phyloP scores from a whole-genome alignment of 2,329 filamentous ascomycete genomes.

The Claviceps maximensis region DNA sequence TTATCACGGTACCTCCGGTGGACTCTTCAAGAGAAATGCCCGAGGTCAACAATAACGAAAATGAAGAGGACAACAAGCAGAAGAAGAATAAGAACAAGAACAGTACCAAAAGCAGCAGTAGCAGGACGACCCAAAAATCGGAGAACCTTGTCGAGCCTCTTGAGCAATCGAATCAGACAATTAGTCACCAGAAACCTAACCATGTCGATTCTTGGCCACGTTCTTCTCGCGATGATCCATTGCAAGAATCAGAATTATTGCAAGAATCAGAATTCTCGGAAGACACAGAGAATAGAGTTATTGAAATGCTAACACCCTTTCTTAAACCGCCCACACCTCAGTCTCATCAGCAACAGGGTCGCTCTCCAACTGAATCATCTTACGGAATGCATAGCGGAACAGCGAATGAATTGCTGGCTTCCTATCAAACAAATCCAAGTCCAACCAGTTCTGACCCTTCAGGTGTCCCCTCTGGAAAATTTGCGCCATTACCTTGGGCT shows the following conservation, averaged over 20 bases:
- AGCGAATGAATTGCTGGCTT: conserved; percentile 36
- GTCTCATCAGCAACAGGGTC: conserved; percentile 16
- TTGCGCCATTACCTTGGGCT: conserved; percentile 34
- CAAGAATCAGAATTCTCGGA: conserved; percentile 11
- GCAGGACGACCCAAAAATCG: not conserved
- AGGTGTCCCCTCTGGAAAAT: conserved; percentile 18
- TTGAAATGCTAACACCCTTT: conserved; percentile 36
- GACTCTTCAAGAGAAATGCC: not conserved
- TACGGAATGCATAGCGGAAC: conserved; percentile 43
- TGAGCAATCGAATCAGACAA: not conserved
- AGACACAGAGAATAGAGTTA: conserved; percentile 26
- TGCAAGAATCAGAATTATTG: not conserved
- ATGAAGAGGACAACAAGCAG: not conserved
- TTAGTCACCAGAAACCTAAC: not conserved
- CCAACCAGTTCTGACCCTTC: conserved; percentile 16
- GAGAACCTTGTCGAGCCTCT: not conserved
- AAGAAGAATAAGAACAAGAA: not conserved
- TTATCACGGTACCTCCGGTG: not conserved
- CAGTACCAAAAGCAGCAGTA: not conserved
- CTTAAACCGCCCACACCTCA: conserved; percentile 31
- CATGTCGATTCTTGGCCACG: not conserved
- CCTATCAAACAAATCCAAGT: conserved; percentile 20
- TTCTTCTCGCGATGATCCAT: not conserved
- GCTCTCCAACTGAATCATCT: conserved; percentile 28
- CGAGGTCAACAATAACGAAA: not conserved